These are phyloP conservation scores for Diaporthe australafricana DNA, from an alignment of 2,329 filamentous ascomycete species.

Conservation along the genomic window DNA sequence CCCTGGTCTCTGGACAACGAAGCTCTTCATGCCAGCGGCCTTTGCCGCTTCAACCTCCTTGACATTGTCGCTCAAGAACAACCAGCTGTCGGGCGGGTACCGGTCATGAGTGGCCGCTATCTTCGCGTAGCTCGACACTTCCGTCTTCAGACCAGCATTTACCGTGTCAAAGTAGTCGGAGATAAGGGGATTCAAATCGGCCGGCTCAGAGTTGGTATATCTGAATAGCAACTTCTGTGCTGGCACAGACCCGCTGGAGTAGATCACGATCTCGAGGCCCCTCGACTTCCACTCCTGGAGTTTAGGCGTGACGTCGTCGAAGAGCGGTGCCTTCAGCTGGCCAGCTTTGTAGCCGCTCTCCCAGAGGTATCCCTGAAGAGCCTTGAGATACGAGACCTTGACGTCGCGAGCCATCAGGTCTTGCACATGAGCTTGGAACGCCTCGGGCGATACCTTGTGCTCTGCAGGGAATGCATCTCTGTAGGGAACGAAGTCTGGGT, in stretches of 20 bases:
- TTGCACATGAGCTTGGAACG: constrained; percentile 74
- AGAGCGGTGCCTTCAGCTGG: constrained; percentile 78
- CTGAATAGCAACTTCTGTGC: constrained; percentile 85
- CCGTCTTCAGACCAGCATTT: constrained; percentile 81
- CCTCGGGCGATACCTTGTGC: constrained; percentile 66
- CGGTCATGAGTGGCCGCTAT: constrained; percentile 66
- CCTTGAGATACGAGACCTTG: constrained; percentile 82
- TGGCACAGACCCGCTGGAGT: constrained; percentile 83
- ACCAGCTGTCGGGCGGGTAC: constrained; percentile 64
- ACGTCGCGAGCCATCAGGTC: constrained; percentile 79
- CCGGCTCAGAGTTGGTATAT: constrained; percentile 68
- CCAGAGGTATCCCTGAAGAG: constrained; percentile 85
- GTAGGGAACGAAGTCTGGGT: constrained; percentile 72
- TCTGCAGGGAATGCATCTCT: constrained; percentile 77
- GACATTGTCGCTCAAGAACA: constrained; percentile 87
- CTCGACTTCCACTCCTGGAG: constrained; percentile 68
- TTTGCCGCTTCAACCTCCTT: constrained; percentile 74
- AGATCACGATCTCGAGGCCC: constrained; percentile 76
- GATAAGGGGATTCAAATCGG: constrained; percentile 71
- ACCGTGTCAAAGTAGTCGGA: constrained; percentile 82
- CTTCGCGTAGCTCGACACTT: constrained; percentile 73
- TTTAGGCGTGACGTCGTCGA: constrained; percentile 76
- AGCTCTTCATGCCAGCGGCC: constrained; percentile 71
- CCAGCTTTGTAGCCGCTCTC: constrained; percentile 77
- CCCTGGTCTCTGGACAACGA: constrained; percentile 74